Base-by-base conservation (phyloP, 2,329 filamentous ascomycete species). In the Scolecobasidium constrictum region DNA sequence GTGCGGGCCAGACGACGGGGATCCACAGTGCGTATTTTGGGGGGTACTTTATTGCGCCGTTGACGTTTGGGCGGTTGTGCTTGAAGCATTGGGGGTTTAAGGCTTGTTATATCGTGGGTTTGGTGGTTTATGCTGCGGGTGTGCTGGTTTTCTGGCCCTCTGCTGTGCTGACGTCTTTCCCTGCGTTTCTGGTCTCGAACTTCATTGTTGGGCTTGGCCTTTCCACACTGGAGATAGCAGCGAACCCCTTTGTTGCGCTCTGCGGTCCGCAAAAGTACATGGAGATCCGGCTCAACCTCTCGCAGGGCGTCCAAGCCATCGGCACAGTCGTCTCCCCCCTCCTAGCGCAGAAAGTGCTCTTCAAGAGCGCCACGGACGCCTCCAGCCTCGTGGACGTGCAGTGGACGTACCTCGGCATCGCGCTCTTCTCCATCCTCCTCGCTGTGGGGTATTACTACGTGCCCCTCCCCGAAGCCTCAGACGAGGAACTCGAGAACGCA, bases 1-100 rank as follows among this genome's bases (percentile, higher is more conserved):
- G 68, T 1, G 59, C 68, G 0, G 70, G 74, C 5, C 71, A 86
- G 57, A 79, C 73, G 0, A 64, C 86, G 3, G 79, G 78, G 1
- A 69, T 86, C 31, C 82, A 81, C 17, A 77, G 73, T 45, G 72
- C 78, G 4, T 87, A 87, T 55, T 88, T 81, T 55, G 74, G 73
- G 12, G 80, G 75, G 2, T 88, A 87, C 55, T 68, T 86, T 43
- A 65, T 83, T 19, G 83, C 80, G 0, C 80, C 83, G 0, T 57
- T 86, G 4, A 69, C 82, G 1, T 75, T 86, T 11, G 83, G 83
- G 2, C 65, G 68, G 3, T 58, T 69, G 5, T 65, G 77, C 1
- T 62, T 81, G 38, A 71, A 72, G 45, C 62, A 64, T 34, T 78
- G 72, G 67, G 75, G 77, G 0, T 81, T 80, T 65, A 78, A 77